Evolutionary conservation across 2,329 filamentous ascomycete species (phyloP).

Genomic region (Teratosphaeria epicoccoides): DNA sequence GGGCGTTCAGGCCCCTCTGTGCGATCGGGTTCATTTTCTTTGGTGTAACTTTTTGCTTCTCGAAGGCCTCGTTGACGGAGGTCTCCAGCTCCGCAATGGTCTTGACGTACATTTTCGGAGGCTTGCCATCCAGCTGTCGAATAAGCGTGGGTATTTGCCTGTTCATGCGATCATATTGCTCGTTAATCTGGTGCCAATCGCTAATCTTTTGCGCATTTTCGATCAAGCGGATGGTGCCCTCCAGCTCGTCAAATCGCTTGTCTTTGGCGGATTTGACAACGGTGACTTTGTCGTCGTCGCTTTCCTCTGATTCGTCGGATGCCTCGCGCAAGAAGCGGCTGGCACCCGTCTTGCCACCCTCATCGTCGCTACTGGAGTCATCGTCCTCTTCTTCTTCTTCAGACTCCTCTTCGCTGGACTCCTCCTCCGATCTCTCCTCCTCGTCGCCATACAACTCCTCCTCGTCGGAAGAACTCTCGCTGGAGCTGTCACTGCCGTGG

Average conservation of each 20-base stretch:
- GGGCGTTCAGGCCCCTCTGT: conserved; percentile 84
- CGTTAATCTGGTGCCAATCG: conserved; percentile 79
- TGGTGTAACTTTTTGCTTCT: conserved; percentile 88
- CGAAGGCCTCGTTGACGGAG: conserved; percentile 81
- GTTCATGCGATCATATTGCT: conserved; percentile 54
- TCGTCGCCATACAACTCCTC: conserved; percentile 83
- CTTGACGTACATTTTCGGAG: conserved; percentile 87
- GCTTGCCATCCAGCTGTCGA: conserved; percentile 55
- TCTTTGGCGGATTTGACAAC: conserved; percentile 97
- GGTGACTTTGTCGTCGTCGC: conserved; percentile 72
- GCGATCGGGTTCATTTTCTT: conserved; percentile 99
- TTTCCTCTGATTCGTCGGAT: conserved; percentile 55
- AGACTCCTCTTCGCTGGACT: conserved; percentile 33
- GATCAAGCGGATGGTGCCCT: conserved; percentile 78
- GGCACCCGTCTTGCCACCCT: conserved; percentile 57
- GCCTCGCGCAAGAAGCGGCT: conserved; percentile 69
- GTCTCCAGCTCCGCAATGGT: conserved; percentile 89
- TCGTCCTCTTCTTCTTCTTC: conserved; percentile 41
- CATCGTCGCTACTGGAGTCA: conserved; percentile 41
- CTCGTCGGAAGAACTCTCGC: conserved; percentile 87
- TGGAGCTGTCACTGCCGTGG: conserved; percentile 89
- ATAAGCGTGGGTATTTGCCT: conserved; percentile 33
- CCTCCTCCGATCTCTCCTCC: conserved; percentile 45
- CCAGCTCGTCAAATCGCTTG: conserved; percentile 89
- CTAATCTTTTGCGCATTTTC: conserved; percentile 97